Evolutionary conservation across 2,329 filamentous ascomycete genomes (phyloP).

Genomic region (Cladosporium sp.): DNA sequence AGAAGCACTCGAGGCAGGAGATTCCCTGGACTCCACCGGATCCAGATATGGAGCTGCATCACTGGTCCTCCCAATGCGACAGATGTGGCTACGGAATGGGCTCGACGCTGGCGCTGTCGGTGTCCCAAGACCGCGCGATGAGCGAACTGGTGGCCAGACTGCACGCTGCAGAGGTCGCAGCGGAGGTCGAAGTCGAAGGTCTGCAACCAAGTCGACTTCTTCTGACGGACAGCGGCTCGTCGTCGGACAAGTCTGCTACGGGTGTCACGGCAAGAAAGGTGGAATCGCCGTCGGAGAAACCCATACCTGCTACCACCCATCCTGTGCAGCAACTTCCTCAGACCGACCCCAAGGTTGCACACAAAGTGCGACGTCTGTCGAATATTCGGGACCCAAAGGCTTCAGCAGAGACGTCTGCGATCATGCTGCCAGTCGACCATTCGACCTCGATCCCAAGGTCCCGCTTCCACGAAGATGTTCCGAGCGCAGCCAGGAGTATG

Average conservation of each 20-base stretch:
- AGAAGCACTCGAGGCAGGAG: neutral
- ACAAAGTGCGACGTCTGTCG: neutral
- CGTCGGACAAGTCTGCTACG: constrained; percentile 8
- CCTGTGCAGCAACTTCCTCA: neutral
- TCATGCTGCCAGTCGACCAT: neutral
- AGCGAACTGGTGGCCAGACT: constrained; percentile 7
- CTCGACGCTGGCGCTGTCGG: neutral
- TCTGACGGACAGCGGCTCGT: neutral
- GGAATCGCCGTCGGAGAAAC: neutral
- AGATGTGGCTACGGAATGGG: constrained; percentile 7
- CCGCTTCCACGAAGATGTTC: constrained; percentile 6
- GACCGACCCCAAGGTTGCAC: neutral
- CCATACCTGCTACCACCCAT: neutral
- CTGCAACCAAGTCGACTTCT: neutral
- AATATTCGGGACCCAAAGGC: neutral
- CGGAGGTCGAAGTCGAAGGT: constrained; percentile 6
- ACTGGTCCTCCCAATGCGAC: constrained; percentile 5
- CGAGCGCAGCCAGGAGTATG: neutral
- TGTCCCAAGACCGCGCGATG: neutral
- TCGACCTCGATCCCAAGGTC: neutral
- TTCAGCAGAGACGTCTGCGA: neutral
- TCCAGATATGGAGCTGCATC: neutral
- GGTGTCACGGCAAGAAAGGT: neutral
- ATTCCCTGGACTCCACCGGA: neutral
- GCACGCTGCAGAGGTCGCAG: neutral